Conservation (phyloP, 1,284 basidiomycete species). For the Anthracocystis walkeri region DNA sequence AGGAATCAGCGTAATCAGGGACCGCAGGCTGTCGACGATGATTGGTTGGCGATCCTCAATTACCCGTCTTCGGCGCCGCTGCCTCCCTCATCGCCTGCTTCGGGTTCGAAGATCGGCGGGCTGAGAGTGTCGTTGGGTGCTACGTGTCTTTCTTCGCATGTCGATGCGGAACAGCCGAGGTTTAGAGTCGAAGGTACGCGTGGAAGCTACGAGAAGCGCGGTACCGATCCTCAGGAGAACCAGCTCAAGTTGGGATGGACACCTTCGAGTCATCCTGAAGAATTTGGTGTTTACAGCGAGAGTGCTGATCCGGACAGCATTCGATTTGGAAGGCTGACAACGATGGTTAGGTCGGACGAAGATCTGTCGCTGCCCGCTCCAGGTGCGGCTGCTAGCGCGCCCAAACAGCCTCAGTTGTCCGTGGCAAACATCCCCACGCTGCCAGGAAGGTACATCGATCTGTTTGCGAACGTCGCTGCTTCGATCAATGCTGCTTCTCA, state of each 20-base stretch:
- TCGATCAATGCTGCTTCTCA: constrained; percentile 51
- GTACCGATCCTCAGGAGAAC: constrained; percentile 66
- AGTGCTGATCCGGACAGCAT: constrained; percentile 44
- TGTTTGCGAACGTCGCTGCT: constrained; percentile 62
- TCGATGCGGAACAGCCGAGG: constrained; percentile 61
- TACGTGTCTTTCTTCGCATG: constrained; percentile 61
- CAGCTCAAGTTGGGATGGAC: constrained; percentile 66
- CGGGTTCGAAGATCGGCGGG: constrained; percentile 58
- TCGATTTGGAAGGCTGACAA: constrained; percentile 59
- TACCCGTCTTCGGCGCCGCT: constrained; percentile 56
- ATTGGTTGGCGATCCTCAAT: constrained; percentile 61
- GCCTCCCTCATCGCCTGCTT: constrained; percentile 47
- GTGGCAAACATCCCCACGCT: constrained; percentile 61
- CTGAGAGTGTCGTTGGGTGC: constrained; percentile 59
- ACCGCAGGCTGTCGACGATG: constrained; percentile 60
- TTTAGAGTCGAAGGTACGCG: constrained; percentile 62
- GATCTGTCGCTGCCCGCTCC: constrained; percentile 32
- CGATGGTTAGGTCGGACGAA: constrained; percentile 29
- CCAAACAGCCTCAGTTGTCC: constrained; percentile 57
- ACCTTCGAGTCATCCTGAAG: constrained; percentile 53
- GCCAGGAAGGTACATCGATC: constrained; percentile 63
- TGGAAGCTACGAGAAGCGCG: constrained; percentile 64
- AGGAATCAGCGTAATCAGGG: constrained; percentile 61
- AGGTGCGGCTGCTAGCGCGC: constrained; percentile 21
- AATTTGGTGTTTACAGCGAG: constrained; percentile 63